A percentile compares a stretch with the other conserved stretches of the same genome.
Evolutionary conservation across 805 yeast genomes (phyloP).

Genomic region (Saccharomycopsis malanga): DNA sequence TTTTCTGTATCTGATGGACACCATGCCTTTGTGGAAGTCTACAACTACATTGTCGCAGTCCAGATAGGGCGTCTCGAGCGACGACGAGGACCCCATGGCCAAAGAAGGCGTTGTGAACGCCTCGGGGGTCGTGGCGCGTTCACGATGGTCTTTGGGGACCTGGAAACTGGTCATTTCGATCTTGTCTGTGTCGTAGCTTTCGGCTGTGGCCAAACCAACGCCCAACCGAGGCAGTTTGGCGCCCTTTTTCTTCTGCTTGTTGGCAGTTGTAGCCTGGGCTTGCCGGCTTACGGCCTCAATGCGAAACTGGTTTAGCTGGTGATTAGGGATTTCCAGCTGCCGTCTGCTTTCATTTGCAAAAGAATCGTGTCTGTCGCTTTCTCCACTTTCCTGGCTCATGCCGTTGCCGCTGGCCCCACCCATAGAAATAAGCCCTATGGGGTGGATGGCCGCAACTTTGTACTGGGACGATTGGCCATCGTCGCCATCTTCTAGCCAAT

Average conservation of each 20-base stretch:
- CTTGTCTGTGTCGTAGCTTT: no score
- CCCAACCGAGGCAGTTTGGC: no score
- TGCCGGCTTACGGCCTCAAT: background rate
- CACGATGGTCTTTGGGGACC: no score
- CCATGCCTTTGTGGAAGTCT: conserved; percentile 14
- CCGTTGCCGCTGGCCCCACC: background rate
- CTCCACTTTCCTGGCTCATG: background rate
- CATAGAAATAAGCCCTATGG: conserved; percentile 1
- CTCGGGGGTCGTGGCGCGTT: no score
- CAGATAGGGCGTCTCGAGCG: background rate
- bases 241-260: no score
- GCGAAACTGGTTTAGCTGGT: background rate
- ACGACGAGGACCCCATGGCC: background rate
- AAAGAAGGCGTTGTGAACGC: no score
- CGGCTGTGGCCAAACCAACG: no score
- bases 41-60: background rate
- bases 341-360: background rate
- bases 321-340: background rate
- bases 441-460: conserved; percentile 13
- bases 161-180: no score
- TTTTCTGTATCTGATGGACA: conserved; percentile 13
- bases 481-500: conserved; percentile 24
- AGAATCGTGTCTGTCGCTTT: background rate
- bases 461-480: background rate
- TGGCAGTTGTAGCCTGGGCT: no score